phyloP scores from a whole-genome alignment of 169 alveolate genomes.

The Theileria annulata region DNA sequence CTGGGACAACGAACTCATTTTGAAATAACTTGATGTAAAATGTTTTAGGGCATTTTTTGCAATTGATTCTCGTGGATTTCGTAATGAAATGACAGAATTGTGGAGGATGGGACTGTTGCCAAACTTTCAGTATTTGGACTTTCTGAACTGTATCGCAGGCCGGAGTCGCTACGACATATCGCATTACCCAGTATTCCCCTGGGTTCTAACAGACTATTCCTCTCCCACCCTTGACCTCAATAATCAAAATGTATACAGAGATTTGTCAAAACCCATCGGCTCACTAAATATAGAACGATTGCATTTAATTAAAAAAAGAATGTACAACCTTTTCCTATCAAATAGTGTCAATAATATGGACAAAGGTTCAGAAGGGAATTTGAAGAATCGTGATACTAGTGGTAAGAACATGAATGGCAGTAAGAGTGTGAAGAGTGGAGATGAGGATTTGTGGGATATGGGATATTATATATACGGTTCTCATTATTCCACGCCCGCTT shows the following conservation, averaged over 20 bases:
- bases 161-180: constrained; percentile 92
- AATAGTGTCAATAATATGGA: constrained; percentile 21
- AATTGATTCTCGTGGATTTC: constrained; percentile 70
- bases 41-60: constrained; percentile 59
- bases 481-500: constrained; percentile 96
- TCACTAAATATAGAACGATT: constrained; percentile 84
- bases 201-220: constrained; percentile 89
- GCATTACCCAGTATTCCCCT: constrained; percentile 97
- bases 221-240: constrained; percentile 67
- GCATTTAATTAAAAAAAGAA: constrained; percentile 76
- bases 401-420: constrained; percentile 15
- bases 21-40: neutral
- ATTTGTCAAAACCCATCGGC: constrained; percentile 90
- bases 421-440: constrained; percentile 27
- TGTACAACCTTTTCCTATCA: constrained; percentile 68
- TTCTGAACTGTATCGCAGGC: constrained; percentile 89
- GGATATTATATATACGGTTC: constrained; percentile 93
- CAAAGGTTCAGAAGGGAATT: neutral
- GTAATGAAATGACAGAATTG: constrained; percentile 72
- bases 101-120: constrained; percentile 91
- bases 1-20: too few relatives aligned
- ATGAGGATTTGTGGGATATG: constrained; percentile 35
- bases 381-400: constrained; percentile 24
- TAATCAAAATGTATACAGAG: constrained; percentile 81
- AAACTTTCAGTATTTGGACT: constrained; percentile 91